Conservation (phyloP, 306 rosid species). For the Mimosa pudica region DNA sequence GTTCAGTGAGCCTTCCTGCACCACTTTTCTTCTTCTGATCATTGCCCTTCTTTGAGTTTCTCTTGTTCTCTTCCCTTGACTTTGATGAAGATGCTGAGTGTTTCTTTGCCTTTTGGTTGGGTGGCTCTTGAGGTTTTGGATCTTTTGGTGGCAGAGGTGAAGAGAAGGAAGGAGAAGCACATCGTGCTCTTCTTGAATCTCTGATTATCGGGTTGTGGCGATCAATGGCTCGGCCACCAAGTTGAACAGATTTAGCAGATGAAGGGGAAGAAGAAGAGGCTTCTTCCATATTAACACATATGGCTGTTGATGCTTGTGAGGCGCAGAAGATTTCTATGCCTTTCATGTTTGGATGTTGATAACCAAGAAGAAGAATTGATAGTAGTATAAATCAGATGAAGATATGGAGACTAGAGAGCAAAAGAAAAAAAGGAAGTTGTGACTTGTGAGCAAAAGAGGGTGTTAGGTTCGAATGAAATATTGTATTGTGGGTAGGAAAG, state of each 20-base stretch:
- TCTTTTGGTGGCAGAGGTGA: constrained; percentile 38
- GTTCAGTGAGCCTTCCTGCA: constrained; percentile 30
- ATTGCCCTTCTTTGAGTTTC: constrained; percentile 33
- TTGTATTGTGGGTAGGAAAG: neutral
- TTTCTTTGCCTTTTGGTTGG: constrained; percentile 49
- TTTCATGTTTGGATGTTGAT: constrained; percentile 57
- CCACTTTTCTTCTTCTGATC: constrained; percentile 44
- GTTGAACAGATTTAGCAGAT: constrained; percentile 50
- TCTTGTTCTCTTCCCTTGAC: constrained; percentile 40
- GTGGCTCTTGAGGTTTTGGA: constrained; percentile 46
- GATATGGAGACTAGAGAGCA: constrained; percentile 29
- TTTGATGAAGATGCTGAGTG: constrained; percentile 31
- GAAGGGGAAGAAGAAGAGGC: constrained; percentile 57
- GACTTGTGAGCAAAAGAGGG: constrained; percentile 6
- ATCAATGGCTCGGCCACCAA: constrained; percentile 83
- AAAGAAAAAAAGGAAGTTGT: constrained; percentile 7
- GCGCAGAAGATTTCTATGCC: constrained; percentile 70
- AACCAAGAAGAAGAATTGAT: constrained; percentile 21
- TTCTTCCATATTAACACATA: constrained; percentile 68
- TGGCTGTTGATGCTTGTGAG: constrained; percentile 86
- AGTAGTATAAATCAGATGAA: constrained; percentile 29
- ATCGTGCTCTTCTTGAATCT: constrained; percentile 63
- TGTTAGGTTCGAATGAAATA: constrained; percentile 24
- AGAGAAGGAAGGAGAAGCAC: constrained; percentile 21
- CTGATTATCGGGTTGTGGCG: constrained; percentile 92